Evolutionary conservation across 139 green algal species (phyloP).

Genomic region (Chlorokybus atmophyticus): DNA sequence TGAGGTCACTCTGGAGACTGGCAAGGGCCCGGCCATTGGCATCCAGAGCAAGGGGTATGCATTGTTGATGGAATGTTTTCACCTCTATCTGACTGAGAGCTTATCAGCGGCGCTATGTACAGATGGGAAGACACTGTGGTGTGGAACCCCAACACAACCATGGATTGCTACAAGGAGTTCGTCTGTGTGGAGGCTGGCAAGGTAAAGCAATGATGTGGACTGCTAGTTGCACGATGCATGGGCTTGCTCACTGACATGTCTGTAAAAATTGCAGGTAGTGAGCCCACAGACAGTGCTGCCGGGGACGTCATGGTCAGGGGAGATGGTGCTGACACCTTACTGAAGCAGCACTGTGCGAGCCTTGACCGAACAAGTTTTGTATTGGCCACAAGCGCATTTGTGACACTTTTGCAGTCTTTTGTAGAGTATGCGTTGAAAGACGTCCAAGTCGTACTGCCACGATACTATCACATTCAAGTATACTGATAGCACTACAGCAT

Average conservation of each 20-base stretch:
- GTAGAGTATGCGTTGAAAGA: too few species aligned
- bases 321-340: conserved; percentile 1
- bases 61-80: not conserved
- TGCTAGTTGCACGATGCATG: not conserved
- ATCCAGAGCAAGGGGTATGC: conserved; percentile 15
- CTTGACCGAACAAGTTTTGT: too few species aligned
- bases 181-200: conserved; percentile 30
- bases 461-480: too few species aligned
- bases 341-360: too few species aligned
- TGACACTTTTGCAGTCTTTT: too few species aligned
- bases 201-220: not conserved
- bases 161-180: conserved; percentile 35
- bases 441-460: too few species aligned
- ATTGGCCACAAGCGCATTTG: too few species aligned
- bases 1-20: conserved; percentile 69
- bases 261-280: not conserved
- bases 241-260: not conserved
- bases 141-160: conserved; percentile 29
- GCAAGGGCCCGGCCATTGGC: conserved; percentile 42
- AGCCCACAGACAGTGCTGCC: not conserved
- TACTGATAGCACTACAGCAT: too few species aligned
- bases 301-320: conserved; percentile 1
- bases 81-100: not conserved
- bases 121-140: conserved; percentile 26
- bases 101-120: not conserved